Base-by-base conservation (phyloP, 208 protist species). In the Trypanosoma rangeli region DNA sequence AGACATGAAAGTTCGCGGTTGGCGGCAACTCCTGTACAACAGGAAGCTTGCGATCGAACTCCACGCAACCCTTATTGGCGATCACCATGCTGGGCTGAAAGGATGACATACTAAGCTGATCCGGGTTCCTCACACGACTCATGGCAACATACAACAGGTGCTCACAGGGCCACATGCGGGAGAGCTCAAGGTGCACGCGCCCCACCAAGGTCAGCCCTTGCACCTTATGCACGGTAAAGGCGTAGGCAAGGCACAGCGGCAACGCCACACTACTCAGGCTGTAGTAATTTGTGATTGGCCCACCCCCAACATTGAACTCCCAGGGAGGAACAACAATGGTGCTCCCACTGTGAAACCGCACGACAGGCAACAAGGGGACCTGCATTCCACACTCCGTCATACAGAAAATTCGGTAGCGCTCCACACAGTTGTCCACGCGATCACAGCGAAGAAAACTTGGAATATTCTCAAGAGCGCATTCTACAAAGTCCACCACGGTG, bases 141-240 rank as follows among this genome's bases (percentile, higher is more conserved):
- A 96, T 94, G 72, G 87, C 87, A 5, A 95, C 90, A 78, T 95
- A 95, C 35, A 95, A 83, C 33, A 93, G 75, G 63, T 95, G 90
- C 70, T 93, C 87, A 67, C 90, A 95, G 26, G 90, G 87, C 90
- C 90, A 95, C 90, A 95, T 95, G 64, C 86, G 83, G 37, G 85
- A 90, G 52, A 95, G 87, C 74, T 95, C 85, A 29, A 95, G 84
- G 74, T 95, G 90, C 60, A 95, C 90, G 39, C 87, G 90, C 15
- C 90, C 85, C 31, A 93, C 85, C 22, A 95, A 75, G 35, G 87
- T 93, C 58, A 95, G 73, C 0, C 90, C 90, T 77, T 95, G 90
- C 73, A 93, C 87, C 78, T 95, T 95, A 77, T 95, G 90, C 74
- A 95, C 90, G 10, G 90, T 95, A 74, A 95, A 95, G 75, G 90